These are phyloP conservation scores for Pseudogymnoascus sp. DNA, from an alignment of 2,329 filamentous ascomycete genomes.

Conservation along the genomic window DNA sequence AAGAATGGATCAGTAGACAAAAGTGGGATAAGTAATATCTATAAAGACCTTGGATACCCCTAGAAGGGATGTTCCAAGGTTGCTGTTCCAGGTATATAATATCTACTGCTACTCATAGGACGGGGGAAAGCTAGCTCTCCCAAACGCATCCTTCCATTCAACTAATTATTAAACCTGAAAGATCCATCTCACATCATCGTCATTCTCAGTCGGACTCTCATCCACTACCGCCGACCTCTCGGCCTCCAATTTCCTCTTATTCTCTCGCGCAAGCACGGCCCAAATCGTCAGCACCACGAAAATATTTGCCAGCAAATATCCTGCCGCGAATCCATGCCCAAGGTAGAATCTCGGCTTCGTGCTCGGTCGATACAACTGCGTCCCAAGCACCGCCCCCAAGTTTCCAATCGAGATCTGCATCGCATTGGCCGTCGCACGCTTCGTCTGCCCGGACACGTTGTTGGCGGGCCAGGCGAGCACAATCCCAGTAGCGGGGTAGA, in stretches of 20 bases:
- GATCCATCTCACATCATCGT: conserved; percentile 57
- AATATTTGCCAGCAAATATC: conserved; percentile 52
- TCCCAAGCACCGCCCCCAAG: conserved; percentile 58
- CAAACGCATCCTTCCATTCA: background rate
- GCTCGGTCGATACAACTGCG: conserved; percentile 55
- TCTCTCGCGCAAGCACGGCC: conserved; percentile 47
- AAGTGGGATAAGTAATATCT: background rate
- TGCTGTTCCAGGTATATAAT: background rate
- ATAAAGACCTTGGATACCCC: background rate
- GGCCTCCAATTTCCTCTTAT: conserved; percentile 40
- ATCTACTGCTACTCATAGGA: background rate
- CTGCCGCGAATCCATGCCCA: conserved; percentile 59
- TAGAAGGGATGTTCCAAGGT: background rate
- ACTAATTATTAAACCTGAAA: conserved; percentile 32
- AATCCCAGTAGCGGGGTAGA: conserved; percentile 57
- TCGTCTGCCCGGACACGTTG: conserved; percentile 63
- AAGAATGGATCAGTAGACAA: background rate
- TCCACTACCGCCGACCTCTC: conserved; percentile 44
- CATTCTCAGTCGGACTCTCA: conserved; percentile 46
- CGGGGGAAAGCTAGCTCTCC: background rate
- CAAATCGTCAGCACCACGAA: conserved; percentile 45
- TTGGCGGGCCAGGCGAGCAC: conserved; percentile 63
- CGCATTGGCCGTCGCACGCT: conserved; percentile 58
- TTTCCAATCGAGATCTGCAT: conserved; percentile 68
- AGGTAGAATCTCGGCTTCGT: conserved; percentile 56